Base-by-base conservation (phyloP, 139 green algal species). In the Chlorella sp. region DNA sequence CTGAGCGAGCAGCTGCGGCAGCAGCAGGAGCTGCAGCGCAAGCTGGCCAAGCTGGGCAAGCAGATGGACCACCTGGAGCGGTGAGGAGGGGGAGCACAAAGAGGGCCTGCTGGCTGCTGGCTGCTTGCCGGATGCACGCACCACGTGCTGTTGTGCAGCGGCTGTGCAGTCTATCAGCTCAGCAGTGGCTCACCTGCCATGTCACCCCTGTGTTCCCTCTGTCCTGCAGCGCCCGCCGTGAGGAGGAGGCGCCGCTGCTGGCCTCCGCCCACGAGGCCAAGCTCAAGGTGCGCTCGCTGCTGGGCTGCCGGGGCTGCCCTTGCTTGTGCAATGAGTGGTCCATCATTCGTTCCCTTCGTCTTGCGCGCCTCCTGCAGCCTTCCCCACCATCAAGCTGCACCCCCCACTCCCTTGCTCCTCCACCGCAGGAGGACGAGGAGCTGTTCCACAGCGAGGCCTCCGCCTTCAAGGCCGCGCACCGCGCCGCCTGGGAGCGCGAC, bases 21-120 rank as follows among this genome's bases (percentile, higher is more conserved):
- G 76, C 81, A 85, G n/a, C 88, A 93, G 90, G 93, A 96, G 87
- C 90, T 94, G 84, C 87, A 94, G 84, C 93, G 87, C 57, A 86
- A 92, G 84, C 88, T 96, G 78, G 93, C 90, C 74, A 88, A 88
- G 68, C 81, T 93, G 84, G 87, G 86, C 67, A 93, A 93, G 87
- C 71, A 91, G 82, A 94, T 98, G 96, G 97, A 99, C 91, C 95
- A 99, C 89, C 68, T 99, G 82, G 97, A 99, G 93, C 92, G 97
- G 51, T 60, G 51, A 9, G n/a, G n/a, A n/a, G n/a, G n/a, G n/a
- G n/a, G n/a, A n/a, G 51, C 51, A 60, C 51, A 20, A 9, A 21
- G 51, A 15, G 13, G 51, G 51, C 12, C 11, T 60, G 51, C 12
- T 20, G 51, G 9, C 13, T 60, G 44, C 44, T 51, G 44, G 44